phyloP scores from a whole-genome alignment of 805 yeast species.

The Nematodospora valgi region DNA sequence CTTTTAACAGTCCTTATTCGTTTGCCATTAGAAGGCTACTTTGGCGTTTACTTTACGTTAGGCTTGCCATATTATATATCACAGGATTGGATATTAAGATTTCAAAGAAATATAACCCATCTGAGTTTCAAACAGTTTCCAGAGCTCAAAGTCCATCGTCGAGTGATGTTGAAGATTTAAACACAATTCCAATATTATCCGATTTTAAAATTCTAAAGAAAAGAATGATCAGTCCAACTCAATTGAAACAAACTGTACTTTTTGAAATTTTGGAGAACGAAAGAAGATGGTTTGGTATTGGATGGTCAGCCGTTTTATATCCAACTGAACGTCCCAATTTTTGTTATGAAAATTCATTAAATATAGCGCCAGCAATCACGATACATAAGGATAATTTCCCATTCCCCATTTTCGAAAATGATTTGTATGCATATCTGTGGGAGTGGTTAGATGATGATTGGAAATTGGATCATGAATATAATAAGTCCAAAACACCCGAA shows the following conservation, averaged over 20 bases:
- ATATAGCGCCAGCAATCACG: constrained; percentile 23
- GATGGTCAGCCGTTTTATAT: constrained; percentile 50
- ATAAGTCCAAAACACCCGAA: constrained; percentile 30
- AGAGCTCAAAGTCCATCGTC: constrained; percentile 16
- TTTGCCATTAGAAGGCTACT: constrained; percentile 42
- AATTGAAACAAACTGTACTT: constrained; percentile 44
- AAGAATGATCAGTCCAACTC: constrained; percentile 36
- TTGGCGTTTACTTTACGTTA: constrained; percentile 47
- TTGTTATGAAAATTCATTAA: constrained; percentile 39
- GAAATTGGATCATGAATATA: constrained; percentile 43
- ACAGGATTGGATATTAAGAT: constrained; percentile 39
- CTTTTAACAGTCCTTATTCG: constrained; percentile 49
- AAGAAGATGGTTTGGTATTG: constrained; percentile 60
- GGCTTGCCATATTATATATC: constrained; percentile 34
- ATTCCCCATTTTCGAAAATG: constrained; percentile 43
- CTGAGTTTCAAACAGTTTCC: constrained; percentile 10
- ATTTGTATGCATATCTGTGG: constrained; percentile 44
- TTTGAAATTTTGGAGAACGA: constrained; percentile 56
- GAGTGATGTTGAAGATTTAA: constrained; percentile 17
- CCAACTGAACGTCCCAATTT: constrained; percentile 52
- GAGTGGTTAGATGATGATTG: constrained; percentile 55
- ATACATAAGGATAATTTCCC: constrained; percentile 32
- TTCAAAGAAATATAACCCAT: constrained; percentile 8
- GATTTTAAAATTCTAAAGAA: constrained; percentile 40
- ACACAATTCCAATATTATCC: constrained; percentile 20